Conservation (phyloP, 129 eudicot species). For the Tanacetum coccineum region DNA sequence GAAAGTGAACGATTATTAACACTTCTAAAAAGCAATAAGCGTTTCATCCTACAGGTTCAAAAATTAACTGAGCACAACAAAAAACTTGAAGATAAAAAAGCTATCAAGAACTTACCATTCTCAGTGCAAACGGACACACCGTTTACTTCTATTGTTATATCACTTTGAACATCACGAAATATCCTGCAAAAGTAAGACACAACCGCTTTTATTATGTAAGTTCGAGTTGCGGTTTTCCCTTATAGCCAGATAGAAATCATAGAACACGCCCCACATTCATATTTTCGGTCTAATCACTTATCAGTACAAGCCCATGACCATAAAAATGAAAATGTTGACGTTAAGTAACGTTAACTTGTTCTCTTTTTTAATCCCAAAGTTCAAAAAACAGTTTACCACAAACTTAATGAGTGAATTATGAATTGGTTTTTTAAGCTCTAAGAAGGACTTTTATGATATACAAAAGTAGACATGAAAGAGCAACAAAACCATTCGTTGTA, state of each 20-base stretch:
- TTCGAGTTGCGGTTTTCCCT: background rate
- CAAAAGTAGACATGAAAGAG: background rate
- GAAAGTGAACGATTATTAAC: too few relatives aligned
- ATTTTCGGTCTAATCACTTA: background rate
- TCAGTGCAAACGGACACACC: constrained; percentile 72
- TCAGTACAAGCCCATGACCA: background rate
- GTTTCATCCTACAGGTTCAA: background rate
- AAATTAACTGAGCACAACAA: background rate
- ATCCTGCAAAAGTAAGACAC: constrained; percentile 51
- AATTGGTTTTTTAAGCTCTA: too few relatives aligned
- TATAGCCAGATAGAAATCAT: too few relatives aligned
- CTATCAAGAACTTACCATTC: constrained; percentile 50
- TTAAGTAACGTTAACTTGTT: background rate
- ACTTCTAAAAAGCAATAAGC: too few relatives aligned
- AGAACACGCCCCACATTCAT: background rate
- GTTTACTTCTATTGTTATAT: constrained; percentile 81
- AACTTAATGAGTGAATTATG: too few relatives aligned
- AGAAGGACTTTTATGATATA: too few relatives aligned
- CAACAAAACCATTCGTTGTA: constrained; percentile 85
- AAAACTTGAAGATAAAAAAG: background rate
- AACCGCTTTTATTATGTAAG: background rate
- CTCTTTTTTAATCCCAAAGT: too few relatives aligned
- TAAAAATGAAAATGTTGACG: background rate
- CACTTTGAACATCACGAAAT: constrained; percentile 96
- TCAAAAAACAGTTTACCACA: too few relatives aligned